Conservation (phyloP, 768 basidiomycete genomes). For the Sarcomyxa edulis region DNA sequence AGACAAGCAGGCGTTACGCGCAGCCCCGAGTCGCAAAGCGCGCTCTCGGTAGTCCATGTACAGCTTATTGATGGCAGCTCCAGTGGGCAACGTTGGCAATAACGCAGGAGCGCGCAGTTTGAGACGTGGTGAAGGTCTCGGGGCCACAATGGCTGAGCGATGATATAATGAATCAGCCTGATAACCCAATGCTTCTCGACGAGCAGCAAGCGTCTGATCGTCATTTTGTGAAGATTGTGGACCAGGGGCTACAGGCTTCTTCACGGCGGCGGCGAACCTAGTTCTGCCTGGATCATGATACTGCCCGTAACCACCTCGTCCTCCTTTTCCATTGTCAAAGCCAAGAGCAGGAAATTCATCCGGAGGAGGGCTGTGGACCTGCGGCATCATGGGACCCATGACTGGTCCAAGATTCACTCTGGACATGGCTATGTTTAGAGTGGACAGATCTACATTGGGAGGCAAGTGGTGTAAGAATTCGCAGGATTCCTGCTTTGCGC, state of each 20-base stretch:
- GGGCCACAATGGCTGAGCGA: slow-evolving; percentile 68
- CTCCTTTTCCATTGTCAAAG: slow-evolving; percentile 31
- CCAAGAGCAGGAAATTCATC: slow-evolving; percentile 77
- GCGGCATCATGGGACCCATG: slow-evolving; percentile 33
- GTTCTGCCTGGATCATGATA: slow-evolving; percentile 81
- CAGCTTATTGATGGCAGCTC: slow-evolving; percentile 68
- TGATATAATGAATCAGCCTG: slow-evolving; percentile 60
- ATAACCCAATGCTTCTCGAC: slow-evolving; percentile 53
- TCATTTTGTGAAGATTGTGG: slow-evolving; percentile 18
- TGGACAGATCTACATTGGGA: slow-evolving; percentile 75
- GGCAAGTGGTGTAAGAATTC: slow-evolving; percentile 94
- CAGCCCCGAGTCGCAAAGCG: slow-evolving; percentile 88
- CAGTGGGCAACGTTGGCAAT: slow-evolving; percentile 86
- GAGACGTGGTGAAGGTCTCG: slow-evolving; percentile 78
- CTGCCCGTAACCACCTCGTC: slow-evolving; percentile 39
- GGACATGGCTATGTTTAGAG: slow-evolving; percentile 62
- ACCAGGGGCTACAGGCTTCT: slow-evolving; percentile 45
- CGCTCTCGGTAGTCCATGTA: slow-evolving; percentile 89
- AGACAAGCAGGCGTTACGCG: slow-evolving; percentile 89
- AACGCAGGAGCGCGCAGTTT: slow-evolving; percentile 79
- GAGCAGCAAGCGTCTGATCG: slow-evolving; percentile 39
- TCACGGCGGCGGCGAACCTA: slow-evolving; percentile 87
- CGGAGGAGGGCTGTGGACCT: slow-evolving; percentile 33
- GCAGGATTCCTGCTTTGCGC: slow-evolving; percentile 94
- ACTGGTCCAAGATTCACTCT: slow-evolving; percentile 56